Conservation (phyloP, 208 protist species). For the Crithidia mellificae region DNA sequence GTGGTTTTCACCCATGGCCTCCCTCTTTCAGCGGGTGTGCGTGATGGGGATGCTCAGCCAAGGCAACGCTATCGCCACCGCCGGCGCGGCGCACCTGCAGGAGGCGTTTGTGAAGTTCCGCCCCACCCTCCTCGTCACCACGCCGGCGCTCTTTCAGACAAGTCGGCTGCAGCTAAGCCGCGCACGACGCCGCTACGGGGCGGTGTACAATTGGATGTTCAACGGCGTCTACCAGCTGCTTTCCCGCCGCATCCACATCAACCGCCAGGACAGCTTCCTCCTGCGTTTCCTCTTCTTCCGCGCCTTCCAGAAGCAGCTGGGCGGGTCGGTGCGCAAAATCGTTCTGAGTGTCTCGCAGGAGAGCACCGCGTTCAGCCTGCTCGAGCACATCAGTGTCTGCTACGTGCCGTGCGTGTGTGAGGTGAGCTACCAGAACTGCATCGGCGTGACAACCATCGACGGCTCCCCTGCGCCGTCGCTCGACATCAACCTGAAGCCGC, state of each 20-base stretch:
- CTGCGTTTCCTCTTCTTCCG: constrained; percentile 85
- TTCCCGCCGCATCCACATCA: constrained; percentile 80
- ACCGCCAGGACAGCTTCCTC: constrained; percentile 61
- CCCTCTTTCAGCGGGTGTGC: constrained; percentile 76
- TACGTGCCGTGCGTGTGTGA: constrained; percentile 79
- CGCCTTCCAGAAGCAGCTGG: constrained; percentile 64
- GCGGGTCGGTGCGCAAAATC: constrained; percentile 71
- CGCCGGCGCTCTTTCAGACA: constrained; percentile 71
- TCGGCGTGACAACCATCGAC: constrained; percentile 80
- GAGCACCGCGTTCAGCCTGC: constrained; percentile 63
- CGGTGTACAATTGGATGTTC: constrained; percentile 75
- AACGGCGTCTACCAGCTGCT: constrained; percentile 66
- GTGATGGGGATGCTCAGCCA: constrained; percentile 70
- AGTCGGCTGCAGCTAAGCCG: constrained; percentile 68
- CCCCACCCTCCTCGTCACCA: constrained; percentile 76
- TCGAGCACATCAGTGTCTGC: constrained; percentile 84
- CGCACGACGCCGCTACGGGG: constrained; percentile 54
- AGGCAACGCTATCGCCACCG: constrained; percentile 66
- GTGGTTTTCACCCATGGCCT: constrained; percentile 75
- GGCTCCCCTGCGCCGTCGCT: constrained; percentile 66
- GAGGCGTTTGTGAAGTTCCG: constrained; percentile 57
- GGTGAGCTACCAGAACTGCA: constrained; percentile 71
- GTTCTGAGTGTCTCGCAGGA: constrained; percentile 73
- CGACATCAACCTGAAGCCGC: constrained; percentile 51
- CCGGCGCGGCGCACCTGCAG: constrained; percentile 48